These are phyloP conservation scores for Xylaria polymorpha DNA, from an alignment of 2,329 filamentous ascomycete genomes.

Conservation along the genomic window DNA sequence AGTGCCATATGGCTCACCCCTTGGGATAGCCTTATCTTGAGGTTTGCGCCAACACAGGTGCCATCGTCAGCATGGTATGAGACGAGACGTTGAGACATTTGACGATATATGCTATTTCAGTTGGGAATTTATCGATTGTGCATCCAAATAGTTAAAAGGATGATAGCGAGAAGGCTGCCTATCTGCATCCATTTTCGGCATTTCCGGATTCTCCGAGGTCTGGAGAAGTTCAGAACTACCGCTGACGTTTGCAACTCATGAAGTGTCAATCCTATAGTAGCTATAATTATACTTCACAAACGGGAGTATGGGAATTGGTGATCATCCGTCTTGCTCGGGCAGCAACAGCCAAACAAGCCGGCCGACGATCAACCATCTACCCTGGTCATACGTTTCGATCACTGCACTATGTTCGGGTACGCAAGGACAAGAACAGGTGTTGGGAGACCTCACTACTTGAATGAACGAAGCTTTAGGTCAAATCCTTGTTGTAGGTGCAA, in stretches of 20 bases:
- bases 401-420: constrained; percentile 37
- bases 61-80: constrained; percentile 26
- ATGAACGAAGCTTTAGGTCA: constrained; percentile 25
- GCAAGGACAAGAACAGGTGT: constrained; percentile 20
- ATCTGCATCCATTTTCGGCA: constrained; percentile 30
- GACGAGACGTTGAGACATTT: constrained; percentile 20
- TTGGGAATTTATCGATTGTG: constrained; percentile 1
- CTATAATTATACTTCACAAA: constrained; percentile 46
- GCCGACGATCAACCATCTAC: constrained; percentile 47
- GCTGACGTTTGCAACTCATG: constrained; percentile 36
- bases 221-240: constrained; percentile 30
- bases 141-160: constrained; percentile 16
- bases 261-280: constrained; percentile 42
- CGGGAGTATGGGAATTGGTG: constrained; percentile 41
- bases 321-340: constrained; percentile 53
- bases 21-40: constrained; percentile 41
- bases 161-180: constrained; percentile 11
- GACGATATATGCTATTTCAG: constrained; percentile 4
- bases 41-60: constrained; percentile 25
- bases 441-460: constrained; percentile 10
- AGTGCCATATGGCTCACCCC: constrained; percentile 28
- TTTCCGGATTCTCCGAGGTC: constrained; percentile 34
- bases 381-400: constrained; percentile 42
- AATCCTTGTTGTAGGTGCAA: constrained; percentile 22
- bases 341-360: constrained; percentile 54